Evolutionary conservation across 306 rosid genomes (phyloP), one percentile per base, ranked within the genome.

Genomic region (Dalbergia cultrata): DNA sequence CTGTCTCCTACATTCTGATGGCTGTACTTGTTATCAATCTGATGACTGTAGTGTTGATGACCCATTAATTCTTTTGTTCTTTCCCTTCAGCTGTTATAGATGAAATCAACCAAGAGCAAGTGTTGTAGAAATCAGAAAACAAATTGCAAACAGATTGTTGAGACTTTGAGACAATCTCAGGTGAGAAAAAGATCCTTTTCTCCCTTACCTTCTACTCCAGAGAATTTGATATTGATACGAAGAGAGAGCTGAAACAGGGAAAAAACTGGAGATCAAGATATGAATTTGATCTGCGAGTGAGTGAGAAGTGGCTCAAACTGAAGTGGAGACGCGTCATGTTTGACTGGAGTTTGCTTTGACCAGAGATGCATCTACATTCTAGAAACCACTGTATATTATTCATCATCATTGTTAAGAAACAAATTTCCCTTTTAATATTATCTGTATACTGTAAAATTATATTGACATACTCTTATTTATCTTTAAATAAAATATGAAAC

Each of bases 1-100:
- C 70, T 74, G 12, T 59, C 44, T 58, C 69, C 57, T 74, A 37
- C 78, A 58, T 19, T 45, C n/a, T 53, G 63, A 69, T 47, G 53
- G 11, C 47, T 43, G 11, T 7, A 8, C 47, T 43, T 43, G 11
- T 43, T 8, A 7, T 43, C 47, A 43, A 43, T 43, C 47, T 43
- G 47, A 43, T 43, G 10, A 37, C 1, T 4, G 41, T 35, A 6
- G 6, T 35, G 39, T 4, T 35, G 39, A 35, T 37, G 41, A 37
- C 41, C 41, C 47, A 43, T 43, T 43, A 37, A 37, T 43, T 43
- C 47, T 43, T 43, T 43, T 8, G 0, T 43, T 7, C 47, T 8
- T 43, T 43, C 47, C 9, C 47, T 43, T 43, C 47, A 43, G 47
- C 47, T 43, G 47, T 43, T 43, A 43, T 43, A 43, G 9, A 43